A percentile compares a stretch with the other conserved stretches of the same genome.
Conservation (phyloP, 139 green algal genomes). For the Auxenochlorella pyrenoidosa region DNA sequence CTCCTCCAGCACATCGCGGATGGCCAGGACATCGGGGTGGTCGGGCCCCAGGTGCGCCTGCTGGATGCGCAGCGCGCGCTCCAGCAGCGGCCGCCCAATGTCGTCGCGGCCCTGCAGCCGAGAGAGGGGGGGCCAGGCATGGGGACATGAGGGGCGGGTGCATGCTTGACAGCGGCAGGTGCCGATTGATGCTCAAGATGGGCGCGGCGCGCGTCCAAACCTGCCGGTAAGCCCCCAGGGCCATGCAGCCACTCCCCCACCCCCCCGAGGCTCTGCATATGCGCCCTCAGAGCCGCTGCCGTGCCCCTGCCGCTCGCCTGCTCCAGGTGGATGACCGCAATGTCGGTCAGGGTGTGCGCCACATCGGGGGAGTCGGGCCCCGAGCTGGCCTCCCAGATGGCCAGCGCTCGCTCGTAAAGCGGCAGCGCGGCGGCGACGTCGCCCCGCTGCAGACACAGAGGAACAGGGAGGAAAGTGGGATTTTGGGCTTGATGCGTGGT, state of each 20-base stretch:
- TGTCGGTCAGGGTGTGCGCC: slow-evolving; percentile 92
- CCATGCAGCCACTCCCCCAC: no score
- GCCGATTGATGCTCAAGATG: no score
- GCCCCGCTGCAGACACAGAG: slow-evolving; percentile 38
- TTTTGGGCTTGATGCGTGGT: neutral
- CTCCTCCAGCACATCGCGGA: slow-evolving; percentile 87
- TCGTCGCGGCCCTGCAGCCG: slow-evolving; percentile 72
- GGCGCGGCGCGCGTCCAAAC: no score
- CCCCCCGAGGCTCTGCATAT: no score
- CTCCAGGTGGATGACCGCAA: slow-evolving; percentile 93
- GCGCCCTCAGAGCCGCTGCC: no score
- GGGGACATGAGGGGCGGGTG: no score
- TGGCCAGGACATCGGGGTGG: slow-evolving; percentile 93
- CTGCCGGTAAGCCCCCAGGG: no score
- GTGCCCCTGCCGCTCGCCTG: slow-evolving; percentile 57
- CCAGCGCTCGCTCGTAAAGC: slow-evolving; percentile 88
- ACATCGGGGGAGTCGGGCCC: slow-evolving; percentile 83
- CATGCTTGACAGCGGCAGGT: no score
- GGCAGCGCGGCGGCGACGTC: slow-evolving; percentile 67
- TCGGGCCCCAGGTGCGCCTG: slow-evolving; percentile 80
- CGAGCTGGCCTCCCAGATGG: slow-evolving; percentile 76
- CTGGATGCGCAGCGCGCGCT: slow-evolving; percentile 87
- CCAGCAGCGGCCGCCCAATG: slow-evolving; percentile 80
- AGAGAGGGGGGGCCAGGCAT: no score
- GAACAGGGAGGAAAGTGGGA: neutral